A percentile compares a stretch with the other conserved stretches of the same genome.
phyloP scores from a whole-genome alignment of 306 rosid species.

The Inga oerstediana region DNA sequence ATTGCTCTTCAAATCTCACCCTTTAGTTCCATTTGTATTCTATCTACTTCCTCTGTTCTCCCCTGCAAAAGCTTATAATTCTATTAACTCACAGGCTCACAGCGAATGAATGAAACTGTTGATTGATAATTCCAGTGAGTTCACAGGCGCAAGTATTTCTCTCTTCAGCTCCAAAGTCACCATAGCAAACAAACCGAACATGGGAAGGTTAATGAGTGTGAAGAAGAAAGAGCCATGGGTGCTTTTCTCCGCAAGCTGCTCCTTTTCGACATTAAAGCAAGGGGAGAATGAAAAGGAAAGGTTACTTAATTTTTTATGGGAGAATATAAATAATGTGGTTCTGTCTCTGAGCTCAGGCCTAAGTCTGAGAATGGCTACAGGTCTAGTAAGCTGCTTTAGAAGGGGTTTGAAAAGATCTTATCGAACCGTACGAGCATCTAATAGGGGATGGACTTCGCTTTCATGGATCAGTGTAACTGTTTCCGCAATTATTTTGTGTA shows the following conservation, averaged over 20 bases:
- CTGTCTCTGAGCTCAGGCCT: neutral
- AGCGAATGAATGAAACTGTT: neutral
- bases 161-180: slow-evolving; percentile 9
- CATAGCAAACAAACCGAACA: slow-evolving; percentile 5
- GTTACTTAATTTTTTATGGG: neutral
- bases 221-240: slow-evolving; percentile 27
- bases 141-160: slow-evolving; percentile 9
- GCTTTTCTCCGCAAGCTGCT: slow-evolving; percentile 24
- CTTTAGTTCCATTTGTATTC: neutral
- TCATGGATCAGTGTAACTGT: neutral
- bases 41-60: neutral
- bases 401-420: slow-evolving; percentile 28
- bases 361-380: neutral
- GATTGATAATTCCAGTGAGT: neutral
- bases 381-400: neutral
- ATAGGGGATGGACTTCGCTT: slow-evolving; percentile 25
- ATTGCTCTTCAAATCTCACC: neutral
- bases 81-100: neutral
- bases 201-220: neutral
- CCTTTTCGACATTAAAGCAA: slow-evolving; percentile 31
- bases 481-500: slow-evolving; percentile 32
- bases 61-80: neutral
- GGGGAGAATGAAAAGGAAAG: slow-evolving; percentile 3
- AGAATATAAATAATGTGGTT: neutral
- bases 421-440: slow-evolving; percentile 24